Base-by-base conservation (phyloP, 352 stramenopile species). In the Phytopythium boreale region DNA sequence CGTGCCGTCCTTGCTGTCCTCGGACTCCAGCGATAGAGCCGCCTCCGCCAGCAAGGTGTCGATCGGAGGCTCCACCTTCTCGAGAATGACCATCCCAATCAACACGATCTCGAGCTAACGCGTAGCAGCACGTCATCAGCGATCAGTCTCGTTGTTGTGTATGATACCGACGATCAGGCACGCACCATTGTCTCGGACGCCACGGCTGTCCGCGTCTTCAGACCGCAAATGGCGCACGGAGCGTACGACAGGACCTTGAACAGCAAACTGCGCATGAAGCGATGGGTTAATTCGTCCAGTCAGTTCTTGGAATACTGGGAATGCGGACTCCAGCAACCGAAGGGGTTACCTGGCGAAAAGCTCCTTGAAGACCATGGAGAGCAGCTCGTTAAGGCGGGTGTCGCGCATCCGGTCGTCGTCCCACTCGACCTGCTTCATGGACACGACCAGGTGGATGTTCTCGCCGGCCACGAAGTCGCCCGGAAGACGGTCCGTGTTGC, bases 381-480 rank as follows among this genome's bases (percentile, higher is more conserved):
- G 75, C 14, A 93, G 68, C 56, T 93, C 84, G 37, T 95, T 95
- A 0, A 95, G 68, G 4, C 87, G 84, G 2, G 87, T 95, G 63
- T 95, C 85, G 7, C 87, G 80, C 81, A 92, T 93, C n/a, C 84
- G 79, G 31, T 92, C 82, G 79, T 93, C 87, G 61, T 95, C 85
- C 87, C 84, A 93, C 62, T 95, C 85, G 6, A 95, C 87, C 50
- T 85, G 76, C 62, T 93, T 95, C 83, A 93, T 93, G 10, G 84
- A 90, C 22, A 95, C 78, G 58, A 95, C 81, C n/a, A 95, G 66
- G 55, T 93, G 87, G 46, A 95, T 79, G 57, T 95, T 95, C 36
- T 84, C 78, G 41, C 82, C 84, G 0, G 81, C 75, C 4, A 68
- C 68, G 39, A 91, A 93, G 37, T 90, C 82, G 14, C 87, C 87